Conservation (phyloP, 495 filamentous ascomycete genomes). For the Neurospora sp. region DNA sequence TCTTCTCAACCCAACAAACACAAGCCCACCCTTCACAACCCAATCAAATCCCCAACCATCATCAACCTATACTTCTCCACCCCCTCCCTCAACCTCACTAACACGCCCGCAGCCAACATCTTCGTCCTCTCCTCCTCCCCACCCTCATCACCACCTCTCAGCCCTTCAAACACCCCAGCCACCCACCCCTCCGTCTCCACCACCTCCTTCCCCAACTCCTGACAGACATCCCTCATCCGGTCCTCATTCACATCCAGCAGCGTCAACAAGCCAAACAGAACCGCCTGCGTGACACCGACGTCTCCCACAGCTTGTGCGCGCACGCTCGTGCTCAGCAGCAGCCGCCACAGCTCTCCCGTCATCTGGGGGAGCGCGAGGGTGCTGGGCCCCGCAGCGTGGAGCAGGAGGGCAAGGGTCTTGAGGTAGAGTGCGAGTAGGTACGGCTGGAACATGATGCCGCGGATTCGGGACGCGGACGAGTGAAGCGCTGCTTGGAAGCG, state of each 20-base stretch:
- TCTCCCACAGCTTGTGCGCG: slow-evolving; percentile 42
- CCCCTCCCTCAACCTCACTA: slow-evolving; percentile 68
- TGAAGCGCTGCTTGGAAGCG: slow-evolving; percentile 46
- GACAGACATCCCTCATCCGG: slow-evolving; percentile 66
- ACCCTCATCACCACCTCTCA: slow-evolving; percentile 33
- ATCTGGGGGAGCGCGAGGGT: slow-evolving; percentile 54
- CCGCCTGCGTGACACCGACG: slow-evolving; percentile 53
- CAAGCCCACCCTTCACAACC: slow-evolving; percentile 12
- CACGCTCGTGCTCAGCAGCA: slow-evolving; percentile 41
- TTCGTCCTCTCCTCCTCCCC: slow-evolving; percentile 53
- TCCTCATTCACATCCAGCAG: slow-evolving; percentile 75
- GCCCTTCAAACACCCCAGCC: slow-evolving; percentile 27
- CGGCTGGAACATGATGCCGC: slow-evolving; percentile 46
- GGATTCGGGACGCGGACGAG: slow-evolving; percentile 26
- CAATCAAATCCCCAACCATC: slow-evolving; percentile 50
- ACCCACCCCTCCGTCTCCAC: slow-evolving; percentile 48
- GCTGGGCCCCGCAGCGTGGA: slow-evolving; percentile 55
- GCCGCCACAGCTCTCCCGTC: slow-evolving; percentile 60
- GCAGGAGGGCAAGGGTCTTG: slow-evolving; percentile 54
- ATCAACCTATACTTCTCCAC: slow-evolving; percentile 71
- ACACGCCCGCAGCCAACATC: slow-evolving; percentile 70
- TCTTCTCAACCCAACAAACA: neutral
- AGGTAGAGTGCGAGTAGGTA: slow-evolving; percentile 51
- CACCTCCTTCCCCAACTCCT: slow-evolving; percentile 41
- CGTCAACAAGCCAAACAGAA: slow-evolving; percentile 72